These are phyloP conservation scores for Solanum tarapatanum DNA, from an alignment of 257 asterid species.

Conservation along the genomic window DNA sequence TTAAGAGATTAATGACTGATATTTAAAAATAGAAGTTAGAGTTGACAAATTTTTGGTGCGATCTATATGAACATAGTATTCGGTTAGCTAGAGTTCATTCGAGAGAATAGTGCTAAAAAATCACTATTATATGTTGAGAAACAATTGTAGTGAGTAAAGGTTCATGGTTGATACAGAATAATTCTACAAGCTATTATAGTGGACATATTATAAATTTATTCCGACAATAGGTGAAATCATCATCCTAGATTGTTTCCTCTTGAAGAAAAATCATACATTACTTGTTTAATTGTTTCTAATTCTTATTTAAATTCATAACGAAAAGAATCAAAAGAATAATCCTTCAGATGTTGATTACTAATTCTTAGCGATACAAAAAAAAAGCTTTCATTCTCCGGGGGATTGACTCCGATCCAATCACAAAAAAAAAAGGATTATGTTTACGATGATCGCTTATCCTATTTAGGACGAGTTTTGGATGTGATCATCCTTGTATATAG, in stretches of 20 bases:
- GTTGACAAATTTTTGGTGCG: background rate
- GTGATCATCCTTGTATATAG: background rate
- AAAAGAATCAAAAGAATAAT: background rate
- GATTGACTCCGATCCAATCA: too few relatives aligned
- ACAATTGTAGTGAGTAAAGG: background rate
- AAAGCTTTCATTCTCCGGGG: background rate
- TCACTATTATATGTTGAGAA: background rate
- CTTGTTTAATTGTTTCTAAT: background rate
- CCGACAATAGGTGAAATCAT: background rate
- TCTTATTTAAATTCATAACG: too few relatives aligned
- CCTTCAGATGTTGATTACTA: background rate
- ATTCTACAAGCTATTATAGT: background rate
- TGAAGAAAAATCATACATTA: too few relatives aligned
- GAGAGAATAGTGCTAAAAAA: background rate
- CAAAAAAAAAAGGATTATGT: too few relatives aligned
- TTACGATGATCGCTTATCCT: too few relatives aligned
- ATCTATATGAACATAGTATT: background rate
- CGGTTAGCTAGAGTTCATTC: background rate
- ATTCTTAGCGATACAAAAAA: background rate
- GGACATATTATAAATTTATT: background rate
- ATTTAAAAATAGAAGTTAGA: background rate
- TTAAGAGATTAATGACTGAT: too few relatives aligned
- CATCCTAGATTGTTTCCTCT: background rate
- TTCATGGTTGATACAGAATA: background rate
- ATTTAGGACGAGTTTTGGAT: too few relatives aligned